Evolutionary conservation across 495 filamentous ascomycete species (phyloP), one percentile per base, ranked within the genome.

Genomic region (Penicillium steckii): DNA sequence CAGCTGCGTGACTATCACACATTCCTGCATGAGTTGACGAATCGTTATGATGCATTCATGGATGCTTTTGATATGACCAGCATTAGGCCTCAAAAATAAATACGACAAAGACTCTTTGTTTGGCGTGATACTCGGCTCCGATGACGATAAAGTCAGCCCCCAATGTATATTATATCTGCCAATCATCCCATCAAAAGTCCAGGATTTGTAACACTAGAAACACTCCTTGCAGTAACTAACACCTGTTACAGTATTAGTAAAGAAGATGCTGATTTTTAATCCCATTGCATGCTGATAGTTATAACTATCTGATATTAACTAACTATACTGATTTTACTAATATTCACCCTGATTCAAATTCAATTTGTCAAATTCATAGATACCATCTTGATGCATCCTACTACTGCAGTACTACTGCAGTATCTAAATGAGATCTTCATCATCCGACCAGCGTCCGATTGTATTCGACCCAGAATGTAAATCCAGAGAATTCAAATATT

Each of bases 51-150:
- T 35, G 33, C 15, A 15, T 35, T 43, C 18, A 23, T 8, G 19
- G n/a, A 13, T 13, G 29, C n/a, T n/a, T n/a, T n/a, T 5, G 13
- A 37, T 3, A 15, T 7, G 4, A 15, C 15, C 33, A 15, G 29
- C 29, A 21, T 4, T 21, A 8, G 22, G 40, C 18, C 40, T 23
- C 23, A 10, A 43, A 15, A n/a, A n/a, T n/a, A 43, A 24, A 22
- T 9, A 43, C 32, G 18, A 19, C 15, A 37, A 37, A 37, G 33
- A 23, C 8, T 41, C 38, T 41, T 41, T 41, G 38, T 40, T 56
- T 55, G 53, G 32, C 58, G 58, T 49, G 46, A 61, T 61, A 30
- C 21, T 27, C 50, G 25, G 15, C 26, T 29, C 10, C 7, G 41
- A 61, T 61, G 58, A 50, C 58, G 54, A 48, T 40, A n/a, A n/a